Evolutionary conservation across 805 yeast species (phyloP), one percentile per base, ranked within the genome.

Genomic region (Spathaspora arborariae): DNA sequence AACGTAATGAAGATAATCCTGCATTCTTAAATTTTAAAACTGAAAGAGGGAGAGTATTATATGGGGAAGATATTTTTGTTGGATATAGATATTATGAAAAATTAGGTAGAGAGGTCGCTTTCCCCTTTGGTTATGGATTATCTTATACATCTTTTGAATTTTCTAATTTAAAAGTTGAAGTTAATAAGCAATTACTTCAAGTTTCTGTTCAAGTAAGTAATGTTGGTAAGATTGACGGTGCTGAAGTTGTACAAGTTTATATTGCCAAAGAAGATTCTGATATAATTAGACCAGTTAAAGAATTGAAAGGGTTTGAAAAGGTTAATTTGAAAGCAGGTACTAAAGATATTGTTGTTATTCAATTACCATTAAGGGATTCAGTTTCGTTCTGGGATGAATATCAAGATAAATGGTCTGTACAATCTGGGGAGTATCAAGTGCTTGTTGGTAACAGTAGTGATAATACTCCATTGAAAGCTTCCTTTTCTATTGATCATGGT

Each of bases 111-210:
- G 27, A 49, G 39, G 68, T 64, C 9, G 63, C 64, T 26, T 64
- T 62, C 51, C 62, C 69, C n/a, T 64, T 64, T 48, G 69, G 69
- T 8, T 51, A 49, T 49, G 69, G 69, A 1, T 61, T 64, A 40
- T 60, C 66, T 5, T 64, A 64, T 50, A 59, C 67, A 19, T 39
- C 47, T n/a, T 64, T 64, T 42, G 53, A 46, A 10, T 49, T 58
- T 26, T 41, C 46, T 2, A 24, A 51, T 37, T 47, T 56, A 20
- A 45, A 51, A 24, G 56, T 61, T 11, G 19, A 44, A 13, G 46
- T 46, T 19, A 53, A 55, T 20, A 60, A 60, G 45, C 37, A 37
- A 3, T 35, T 39, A 10, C 42, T 64, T 16, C 15, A 37, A 2
- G 63, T 51, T 4, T 39, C 53, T 3, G 59, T 62, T 3, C 39